A percentile compares a stretch with the other conserved stretches of the same genome.
phyloP scores from a whole-genome alignment of 305 asterid species.

The Solanum hybrid region DNA sequence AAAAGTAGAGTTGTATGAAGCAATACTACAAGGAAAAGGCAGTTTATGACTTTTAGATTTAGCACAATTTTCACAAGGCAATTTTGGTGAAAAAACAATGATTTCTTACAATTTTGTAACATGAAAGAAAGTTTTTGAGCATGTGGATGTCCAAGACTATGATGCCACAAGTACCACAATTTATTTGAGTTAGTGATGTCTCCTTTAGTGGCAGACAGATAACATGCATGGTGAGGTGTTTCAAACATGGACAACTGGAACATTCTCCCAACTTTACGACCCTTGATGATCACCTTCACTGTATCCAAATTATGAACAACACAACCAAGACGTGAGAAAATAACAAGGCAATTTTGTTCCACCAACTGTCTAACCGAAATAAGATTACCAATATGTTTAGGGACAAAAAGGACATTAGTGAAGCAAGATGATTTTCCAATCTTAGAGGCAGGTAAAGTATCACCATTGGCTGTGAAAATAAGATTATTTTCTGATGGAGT shows the following conservation, averaged over 20 bases:
- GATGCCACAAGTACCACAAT: too few relatives aligned
- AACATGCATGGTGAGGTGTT: too few relatives aligned
- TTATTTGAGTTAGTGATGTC: too few relatives aligned
- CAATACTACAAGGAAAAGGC: neutral
- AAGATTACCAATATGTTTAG: neutral
- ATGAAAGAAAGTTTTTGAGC: neutral
- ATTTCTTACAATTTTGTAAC: neutral
- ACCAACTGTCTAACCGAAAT: neutral
- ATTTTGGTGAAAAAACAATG: neutral
- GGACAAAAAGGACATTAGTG: neutral
- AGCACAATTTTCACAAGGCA: neutral
- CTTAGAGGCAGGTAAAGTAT: neutral
- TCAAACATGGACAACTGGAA: too few relatives aligned
- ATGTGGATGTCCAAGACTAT: neutral
- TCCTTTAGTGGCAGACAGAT: too few relatives aligned
- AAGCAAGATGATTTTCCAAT: neutral
- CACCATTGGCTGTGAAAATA: neutral
- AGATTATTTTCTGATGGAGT: neutral
- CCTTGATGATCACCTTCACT: too few relatives aligned
- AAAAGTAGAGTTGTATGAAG: neutral
- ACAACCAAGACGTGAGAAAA: too few relatives aligned
- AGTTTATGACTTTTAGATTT: neutral
- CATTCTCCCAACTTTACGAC: too few relatives aligned
- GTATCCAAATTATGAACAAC: too few relatives aligned
- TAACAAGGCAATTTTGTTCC: neutral